phyloP scores from a whole-genome alignment of 345 rosid genomes.

The Clarkia xantiana region DNA sequence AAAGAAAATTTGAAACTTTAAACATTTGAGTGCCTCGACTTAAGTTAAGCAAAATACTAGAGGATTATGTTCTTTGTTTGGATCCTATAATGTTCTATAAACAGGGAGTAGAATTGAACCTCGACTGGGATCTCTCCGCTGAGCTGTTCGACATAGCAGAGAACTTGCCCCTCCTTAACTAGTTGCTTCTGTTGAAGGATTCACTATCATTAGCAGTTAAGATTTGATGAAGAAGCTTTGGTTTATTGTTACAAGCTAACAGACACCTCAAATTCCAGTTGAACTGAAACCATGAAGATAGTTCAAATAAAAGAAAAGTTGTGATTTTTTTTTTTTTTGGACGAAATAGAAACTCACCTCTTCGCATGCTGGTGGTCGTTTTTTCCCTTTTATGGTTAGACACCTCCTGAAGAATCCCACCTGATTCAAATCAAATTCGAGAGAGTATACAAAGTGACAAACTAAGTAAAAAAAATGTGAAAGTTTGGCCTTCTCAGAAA shows the following conservation, averaged over 20 bases:
- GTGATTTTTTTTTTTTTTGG: no score
- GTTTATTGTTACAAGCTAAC: background rate
- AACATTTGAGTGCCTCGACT: background rate
- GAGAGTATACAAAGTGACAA: background rate
- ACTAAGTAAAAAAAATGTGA: no score
- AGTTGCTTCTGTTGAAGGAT: slow-evolving; percentile 50
- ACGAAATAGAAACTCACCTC: slow-evolving; percentile 30
- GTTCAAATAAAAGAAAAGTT: no score
- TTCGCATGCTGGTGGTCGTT: slow-evolving; percentile 72
- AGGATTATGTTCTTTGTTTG: background rate
- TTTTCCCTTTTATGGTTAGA: slow-evolving; percentile 67
- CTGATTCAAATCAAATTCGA: slow-evolving; percentile 25
- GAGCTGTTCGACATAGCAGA: slow-evolving; percentile 76
- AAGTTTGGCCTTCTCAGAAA: no score
- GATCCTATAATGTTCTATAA: no score
- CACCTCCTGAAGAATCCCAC: slow-evolving; percentile 76
- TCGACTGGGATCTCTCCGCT: slow-evolving; percentile 70
- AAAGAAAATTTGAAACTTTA: slow-evolving; percentile 4
- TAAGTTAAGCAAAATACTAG: background rate
- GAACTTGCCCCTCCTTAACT: slow-evolving; percentile 81
- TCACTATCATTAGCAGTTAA: slow-evolving; percentile 9
- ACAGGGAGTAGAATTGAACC: slow-evolving; percentile 20
- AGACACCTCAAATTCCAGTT: background rate
- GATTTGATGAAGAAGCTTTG: no score
- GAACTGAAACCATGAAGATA: no score